Evolutionary conservation across 2,329 filamentous ascomycete species (phyloP), one percentile per base, ranked within the genome.

Genomic region (Hymenoscyphus scutula): DNA sequence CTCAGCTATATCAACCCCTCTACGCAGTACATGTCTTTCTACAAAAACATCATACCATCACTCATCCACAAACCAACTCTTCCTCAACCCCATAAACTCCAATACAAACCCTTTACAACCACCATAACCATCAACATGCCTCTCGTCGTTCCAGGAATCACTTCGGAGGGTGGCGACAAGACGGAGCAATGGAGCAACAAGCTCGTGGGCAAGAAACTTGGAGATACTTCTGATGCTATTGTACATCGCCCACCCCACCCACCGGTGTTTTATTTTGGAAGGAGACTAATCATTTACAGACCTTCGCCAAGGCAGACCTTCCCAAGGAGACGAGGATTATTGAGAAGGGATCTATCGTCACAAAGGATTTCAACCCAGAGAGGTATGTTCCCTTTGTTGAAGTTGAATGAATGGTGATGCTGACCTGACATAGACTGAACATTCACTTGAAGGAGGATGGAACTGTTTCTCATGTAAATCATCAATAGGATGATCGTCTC

Each of bases 201-300:
- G 78, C 78, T 89, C 4, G 80, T 85, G 54, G 86, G 86, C 72
- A 89, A 88, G 82, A 87, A 80, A 56, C 74, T 88, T 13, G 79
- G 80, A 11, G 84, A 85, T 0, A 73, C 75, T 19, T 79, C 79
- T 60, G 81, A 77, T 66, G 83, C 84, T 72, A 84, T 79, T 8
- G 86, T 88, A 75, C 60, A 80, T 68, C 27, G 32, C 13, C 27
- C 56, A 15, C 6, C 37, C 15, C 17, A 15, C 27, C 27, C 37
- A 34, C 32, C n/a, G n/a, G n/a, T n/a, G n/a, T n/a, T n/a, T n/a
- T n/a, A n/a, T n/a, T n/a, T n/a, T n/a, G n/a, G n/a, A n/a, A n/a
- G n/a, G n/a, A 34, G 23, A 23, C 32, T 61, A 63, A 23, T 56
- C 63, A 17, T 65, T 19, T 27, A 55, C 64, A 88, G 86, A 80